Evolutionary conservation across 2,329 filamentous ascomycete species (phyloP).

Genomic region (Fusarium verrucosum): DNA sequence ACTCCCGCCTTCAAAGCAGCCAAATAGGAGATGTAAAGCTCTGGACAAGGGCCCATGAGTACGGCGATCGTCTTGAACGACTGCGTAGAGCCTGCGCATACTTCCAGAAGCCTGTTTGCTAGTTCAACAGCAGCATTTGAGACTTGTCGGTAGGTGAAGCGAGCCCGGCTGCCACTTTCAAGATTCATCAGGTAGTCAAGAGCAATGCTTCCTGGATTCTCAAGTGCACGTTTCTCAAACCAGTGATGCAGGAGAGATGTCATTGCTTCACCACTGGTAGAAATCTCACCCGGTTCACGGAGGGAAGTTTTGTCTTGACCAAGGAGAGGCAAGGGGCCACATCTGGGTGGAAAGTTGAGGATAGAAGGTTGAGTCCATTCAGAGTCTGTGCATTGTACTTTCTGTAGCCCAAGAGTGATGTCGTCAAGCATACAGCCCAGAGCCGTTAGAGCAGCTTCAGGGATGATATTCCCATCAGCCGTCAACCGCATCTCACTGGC

Average conservation of each 20-base stretch:
- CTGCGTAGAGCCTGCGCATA: not conserved
- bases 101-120: not conserved
- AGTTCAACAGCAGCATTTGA: not conserved
- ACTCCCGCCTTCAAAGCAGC: slow-evolving; percentile 12
- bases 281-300: not conserved
- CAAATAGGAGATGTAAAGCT: slow-evolving; percentile 18
- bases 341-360: slow-evolving; percentile 15
- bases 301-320: not conserved
- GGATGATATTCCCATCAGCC: not conserved
- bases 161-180: not conserved
- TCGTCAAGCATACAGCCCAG: slow-evolving; percentile 5
- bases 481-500: not conserved
- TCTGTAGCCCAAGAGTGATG: not conserved
- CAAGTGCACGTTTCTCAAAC: not conserved
- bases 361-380: slow-evolving; percentile 11
- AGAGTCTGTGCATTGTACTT: not conserved
- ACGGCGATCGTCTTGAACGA: slow-evolving; percentile 1
- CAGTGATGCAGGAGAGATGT: not conserved
- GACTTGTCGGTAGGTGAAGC: slow-evolving; percentile 4
- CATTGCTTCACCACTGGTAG: fast-evolving
- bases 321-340: not conserved
- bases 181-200: slow-evolving; percentile 8
- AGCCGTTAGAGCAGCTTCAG: not conserved
- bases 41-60: slow-evolving; percentile 7
- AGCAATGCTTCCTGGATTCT: not conserved